phyloP scores from a whole-genome alignment of 768 basidiomycete species.

The Collybiopsis luxurians region DNA sequence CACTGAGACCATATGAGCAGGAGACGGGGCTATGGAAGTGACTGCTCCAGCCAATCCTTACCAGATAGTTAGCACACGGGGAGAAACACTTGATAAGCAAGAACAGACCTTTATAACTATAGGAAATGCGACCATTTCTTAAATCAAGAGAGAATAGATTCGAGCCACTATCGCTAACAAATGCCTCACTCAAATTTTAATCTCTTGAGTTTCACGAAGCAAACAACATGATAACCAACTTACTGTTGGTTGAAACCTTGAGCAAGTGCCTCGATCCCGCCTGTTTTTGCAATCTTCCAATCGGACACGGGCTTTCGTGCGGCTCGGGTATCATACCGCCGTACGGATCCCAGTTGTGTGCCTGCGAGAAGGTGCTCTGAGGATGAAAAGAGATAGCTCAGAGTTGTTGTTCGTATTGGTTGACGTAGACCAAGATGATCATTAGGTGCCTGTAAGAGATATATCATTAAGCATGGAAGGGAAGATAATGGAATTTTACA shows the following conservation, averaged over 20 bases:
- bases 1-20: conserved; percentile 54
- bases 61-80: neutral
- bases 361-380: conserved; percentile 62
- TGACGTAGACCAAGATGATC: conserved; percentile 74
- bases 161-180: conserved; percentile 64
- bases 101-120: conserved; percentile 62
- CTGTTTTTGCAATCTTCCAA: conserved; percentile 61
- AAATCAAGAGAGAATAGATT: conserved; percentile 66
- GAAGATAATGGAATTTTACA: conserved; percentile 32
- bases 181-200: conserved; percentile 52
- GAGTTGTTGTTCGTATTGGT: conserved; percentile 70
- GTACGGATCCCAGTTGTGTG: conserved; percentile 69
- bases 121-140: conserved; percentile 61
- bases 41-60: conserved; percentile 72
- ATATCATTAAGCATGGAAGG: neutral
- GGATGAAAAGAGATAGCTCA: conserved; percentile 52
- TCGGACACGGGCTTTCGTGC: conserved; percentile 65
- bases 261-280: conserved; percentile 59
- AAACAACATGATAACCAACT: conserved; percentile 24
- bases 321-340: conserved; percentile 74
- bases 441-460: conserved; percentile 59
- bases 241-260: conserved; percentile 65
- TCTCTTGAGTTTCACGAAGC: neutral
- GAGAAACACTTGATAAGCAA: neutral
- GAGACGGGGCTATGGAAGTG: conserved; percentile 57